A percentile compares a stretch with the other conserved stretches of the same genome.
These are phyloP conservation scores for Fusarium sulawesiense DNA, from an alignment of 2,329 filamentous ascomycete species.

Conservation along the genomic window DNA sequence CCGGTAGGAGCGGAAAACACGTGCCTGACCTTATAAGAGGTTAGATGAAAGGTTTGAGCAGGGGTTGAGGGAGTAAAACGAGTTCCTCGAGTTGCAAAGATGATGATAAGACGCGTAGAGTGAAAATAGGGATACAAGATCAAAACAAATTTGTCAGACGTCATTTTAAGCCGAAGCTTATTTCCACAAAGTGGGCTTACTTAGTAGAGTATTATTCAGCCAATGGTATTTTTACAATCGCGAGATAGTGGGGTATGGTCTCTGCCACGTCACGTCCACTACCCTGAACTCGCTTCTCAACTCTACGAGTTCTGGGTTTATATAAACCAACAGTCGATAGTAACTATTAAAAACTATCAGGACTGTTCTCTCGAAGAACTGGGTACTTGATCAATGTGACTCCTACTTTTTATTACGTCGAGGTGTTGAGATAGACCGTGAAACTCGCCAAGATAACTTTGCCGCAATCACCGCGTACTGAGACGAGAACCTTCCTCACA, in stretches of 20 bases:
- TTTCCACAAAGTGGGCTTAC: not conserved
- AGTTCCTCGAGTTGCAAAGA: not conserved
- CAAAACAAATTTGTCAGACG: not conserved
- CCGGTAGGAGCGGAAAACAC: not conserved
- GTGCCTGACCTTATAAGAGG: not conserved
- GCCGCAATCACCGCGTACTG: not conserved
- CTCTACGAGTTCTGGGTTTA: not conserved
- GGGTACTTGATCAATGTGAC: fast-evolving
- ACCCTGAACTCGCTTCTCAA: not conserved
- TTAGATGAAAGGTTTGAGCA: not conserved
- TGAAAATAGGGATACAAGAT: not conserved
- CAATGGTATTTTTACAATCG: not conserved
- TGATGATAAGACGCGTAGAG: not conserved
- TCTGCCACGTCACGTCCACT: not conserved
- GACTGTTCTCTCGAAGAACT: not conserved
- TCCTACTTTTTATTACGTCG: not conserved
- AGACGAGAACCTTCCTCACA: not conserved
- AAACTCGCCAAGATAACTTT: not conserved
- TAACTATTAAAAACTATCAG: not conserved
- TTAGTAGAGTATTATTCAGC: not conserved
- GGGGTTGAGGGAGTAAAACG: not conserved
- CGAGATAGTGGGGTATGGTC: not conserved
- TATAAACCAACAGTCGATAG: not conserved
- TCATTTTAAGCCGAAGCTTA: not conserved
- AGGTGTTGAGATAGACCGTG: not conserved